Base-by-base conservation (phyloP, 1,284 basidiomycete genomes). In the Pseudozyma sp. region DNA sequence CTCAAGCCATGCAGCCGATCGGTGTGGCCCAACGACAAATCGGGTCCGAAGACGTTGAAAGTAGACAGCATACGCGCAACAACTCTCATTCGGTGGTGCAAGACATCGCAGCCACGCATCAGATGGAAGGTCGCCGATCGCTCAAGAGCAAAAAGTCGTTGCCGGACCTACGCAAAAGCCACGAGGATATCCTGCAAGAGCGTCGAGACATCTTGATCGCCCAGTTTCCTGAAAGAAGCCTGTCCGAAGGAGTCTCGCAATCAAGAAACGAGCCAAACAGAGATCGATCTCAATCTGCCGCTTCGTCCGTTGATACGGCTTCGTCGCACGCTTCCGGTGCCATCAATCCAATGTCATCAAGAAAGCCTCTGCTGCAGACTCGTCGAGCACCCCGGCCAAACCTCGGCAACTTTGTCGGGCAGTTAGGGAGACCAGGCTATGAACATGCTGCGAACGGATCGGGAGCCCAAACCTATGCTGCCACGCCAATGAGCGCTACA, bases 81-180 rank as follows among this genome's bases (percentile, higher is more conserved):
- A 77, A 79, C 35, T 79, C 77, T 43, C 77, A 79, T 39, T 71
- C 75, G 13, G 60, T 78, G 8, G 70, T 55, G 11, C 73, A 73
- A 42, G 58, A 76, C 47, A 63, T 61, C 14, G 59, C 59, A 13
- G 51, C 63, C 6, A 62, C 63, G 12, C 70, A 62, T 45, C 62
- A 78, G 58, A 44, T 57, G 21, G 54, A 66, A 14, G 52, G 38
- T 12, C 57, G 75, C 35, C 60, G 70, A 35, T 59, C 66, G 16
- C 63, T 79, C 36, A 76, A 66, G 42, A 65, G 51, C 62, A 80
- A 80, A 34, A 93, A 95, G 86, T 95, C 93, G 58, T 87, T 97
- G 65, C 94, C 95, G 10, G 94, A 97, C 81, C 86, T 97, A 52
- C 89, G 92, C 21, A 90, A 89, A 48, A 86, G 85, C 55, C 87